phyloP scores from a whole-genome alignment of 2,329 filamentous ascomycete genomes.

The Coniochaeta sp. region DNA sequence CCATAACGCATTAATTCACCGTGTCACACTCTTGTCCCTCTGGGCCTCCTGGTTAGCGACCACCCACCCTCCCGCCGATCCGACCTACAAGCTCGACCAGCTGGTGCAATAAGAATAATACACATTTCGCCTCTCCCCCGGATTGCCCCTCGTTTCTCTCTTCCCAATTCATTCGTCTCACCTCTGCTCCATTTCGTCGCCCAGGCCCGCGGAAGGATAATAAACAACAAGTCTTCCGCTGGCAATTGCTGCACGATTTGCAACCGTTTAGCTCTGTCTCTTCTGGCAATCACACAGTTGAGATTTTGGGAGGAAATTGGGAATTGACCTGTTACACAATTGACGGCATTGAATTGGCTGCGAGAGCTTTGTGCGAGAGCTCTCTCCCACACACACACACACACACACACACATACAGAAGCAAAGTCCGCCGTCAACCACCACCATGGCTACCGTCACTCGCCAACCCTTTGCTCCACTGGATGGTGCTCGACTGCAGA shows the following conservation, averaged over 20 bases:
- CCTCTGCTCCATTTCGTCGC: not conserved
- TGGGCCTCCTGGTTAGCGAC: slow-evolving; percentile 11
- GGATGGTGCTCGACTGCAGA: slow-evolving; percentile 61
- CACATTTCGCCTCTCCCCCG: slow-evolving; percentile 8
- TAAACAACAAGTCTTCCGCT: not conserved
- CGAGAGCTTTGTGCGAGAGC: not conserved
- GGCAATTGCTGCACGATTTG: not conserved
- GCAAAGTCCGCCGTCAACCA: not conserved
- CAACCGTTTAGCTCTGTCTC: not conserved
- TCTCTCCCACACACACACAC: slow-evolving; percentile 1
- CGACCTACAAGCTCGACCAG: slow-evolving; percentile 9
- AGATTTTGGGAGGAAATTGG: not conserved
- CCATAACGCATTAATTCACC: not conserved
- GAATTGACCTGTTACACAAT: not conserved
- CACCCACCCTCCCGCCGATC: slow-evolving; percentile 8
- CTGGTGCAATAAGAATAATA: slow-evolving; percentile 16
- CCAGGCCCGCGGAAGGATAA: not conserved
- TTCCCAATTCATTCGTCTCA: slow-evolving; percentile 4
- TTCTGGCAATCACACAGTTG: not conserved
- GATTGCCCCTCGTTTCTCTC: slow-evolving; percentile 6
- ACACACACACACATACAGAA: slow-evolving; percentile 3
- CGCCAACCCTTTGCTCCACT: slow-evolving; percentile 73
- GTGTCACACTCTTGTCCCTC: not conserved
- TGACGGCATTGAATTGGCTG: not conserved
- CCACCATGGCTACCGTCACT: slow-evolving; percentile 45